Evolutionary conservation across 83 land plant species (phyloP).

Genomic region (Thuja plicata): DNA sequence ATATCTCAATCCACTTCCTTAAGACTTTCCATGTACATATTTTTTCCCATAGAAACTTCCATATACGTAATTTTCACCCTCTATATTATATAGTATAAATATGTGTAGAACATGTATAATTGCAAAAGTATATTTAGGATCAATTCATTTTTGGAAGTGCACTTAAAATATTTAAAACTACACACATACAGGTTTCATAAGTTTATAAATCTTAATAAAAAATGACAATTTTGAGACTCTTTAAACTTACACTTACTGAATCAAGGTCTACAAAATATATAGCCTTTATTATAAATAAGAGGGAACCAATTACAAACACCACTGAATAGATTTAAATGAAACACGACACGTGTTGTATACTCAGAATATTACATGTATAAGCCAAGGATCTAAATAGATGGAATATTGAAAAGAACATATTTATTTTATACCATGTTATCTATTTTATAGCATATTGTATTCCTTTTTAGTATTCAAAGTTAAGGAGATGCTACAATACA

Average conservation of each 20-base stretch:
- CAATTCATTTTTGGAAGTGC: background rate
- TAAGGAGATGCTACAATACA: too few relatives aligned
- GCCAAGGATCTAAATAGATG: background rate
- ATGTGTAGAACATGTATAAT: background rate
- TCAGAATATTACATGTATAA: background rate
- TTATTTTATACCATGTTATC: too few relatives aligned
- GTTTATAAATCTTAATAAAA: slow-evolving; percentile 4
- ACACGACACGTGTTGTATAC: too few relatives aligned
- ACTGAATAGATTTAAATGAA: background rate
- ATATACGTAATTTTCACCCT: background rate
- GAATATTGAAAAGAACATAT: too few relatives aligned
- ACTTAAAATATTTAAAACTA: background rate
- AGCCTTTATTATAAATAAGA: slow-evolving; percentile 2
- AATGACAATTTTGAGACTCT: background rate
- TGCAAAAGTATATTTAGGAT: background rate
- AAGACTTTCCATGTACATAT: background rate
- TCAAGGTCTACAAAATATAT: slow-evolving; percentile 3
- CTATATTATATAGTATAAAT: background rate
- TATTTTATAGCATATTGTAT: too few relatives aligned
- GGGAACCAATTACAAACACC: slow-evolving; percentile 5
- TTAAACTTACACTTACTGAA: background rate
- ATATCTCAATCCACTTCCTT: background rate
- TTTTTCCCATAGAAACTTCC: background rate
- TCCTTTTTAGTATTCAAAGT: too few relatives aligned
- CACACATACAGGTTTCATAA: background rate